Conservation (phyloP, 169 alveolate genomes). For the Perkinsus marinus region DNA sequence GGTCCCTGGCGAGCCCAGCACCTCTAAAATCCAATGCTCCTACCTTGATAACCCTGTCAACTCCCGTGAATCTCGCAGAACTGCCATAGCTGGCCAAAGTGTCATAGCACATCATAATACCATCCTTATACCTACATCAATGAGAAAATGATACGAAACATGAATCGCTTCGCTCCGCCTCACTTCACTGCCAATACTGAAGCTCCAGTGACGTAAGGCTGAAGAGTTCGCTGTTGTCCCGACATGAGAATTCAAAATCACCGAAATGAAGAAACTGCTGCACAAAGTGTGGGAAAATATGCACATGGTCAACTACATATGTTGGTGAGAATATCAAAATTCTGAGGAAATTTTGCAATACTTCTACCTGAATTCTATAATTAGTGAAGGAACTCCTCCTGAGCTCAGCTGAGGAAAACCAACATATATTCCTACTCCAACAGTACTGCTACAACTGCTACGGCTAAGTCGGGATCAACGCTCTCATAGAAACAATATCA, state of each 20-base stretch:
- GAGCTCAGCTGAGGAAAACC: too few species aligned
- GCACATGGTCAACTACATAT: too few species aligned
- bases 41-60: conserved; percentile 25
- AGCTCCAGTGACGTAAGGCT: background rate
- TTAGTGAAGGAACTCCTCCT: too few species aligned
- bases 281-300: too few species aligned
- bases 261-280: too few species aligned
- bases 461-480: too few species aligned
- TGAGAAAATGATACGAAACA: background rate
- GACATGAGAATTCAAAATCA: background rate
- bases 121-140: conserved; percentile 42
- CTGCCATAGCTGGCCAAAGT: conserved; percentile 46
- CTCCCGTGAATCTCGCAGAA: conserved; percentile 34
- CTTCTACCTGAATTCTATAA: too few species aligned
- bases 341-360: too few species aligned
- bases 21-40: background rate
- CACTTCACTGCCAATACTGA: background rate
- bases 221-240: background rate
- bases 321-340: too few species aligned
- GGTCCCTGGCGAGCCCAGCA: too few species aligned
- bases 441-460: too few species aligned
- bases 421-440: too few species aligned
- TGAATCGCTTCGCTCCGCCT: background rate
- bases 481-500: background rate
- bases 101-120: conserved; percentile 45